Conservation (phyloP, 1,284 basidiomycete species). For the Heterobasidion irregulare region DNA sequence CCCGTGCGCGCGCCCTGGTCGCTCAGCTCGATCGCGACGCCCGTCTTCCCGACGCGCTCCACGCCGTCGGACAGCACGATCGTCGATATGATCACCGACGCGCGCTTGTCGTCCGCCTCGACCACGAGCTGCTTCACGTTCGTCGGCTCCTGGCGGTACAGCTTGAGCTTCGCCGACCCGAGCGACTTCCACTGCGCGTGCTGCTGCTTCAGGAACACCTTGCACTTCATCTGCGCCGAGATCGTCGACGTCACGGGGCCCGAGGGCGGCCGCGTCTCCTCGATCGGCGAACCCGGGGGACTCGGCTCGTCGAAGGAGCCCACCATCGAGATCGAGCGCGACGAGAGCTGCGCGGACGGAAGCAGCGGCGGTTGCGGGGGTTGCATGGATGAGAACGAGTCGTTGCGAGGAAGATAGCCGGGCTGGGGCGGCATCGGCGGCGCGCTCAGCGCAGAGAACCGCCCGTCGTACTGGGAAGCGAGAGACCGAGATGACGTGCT, state of each 20-base stretch:
- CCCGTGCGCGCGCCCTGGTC: conserved; percentile 89
- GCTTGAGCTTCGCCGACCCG: conserved; percentile 80
- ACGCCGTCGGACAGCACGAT: conserved; percentile 95
- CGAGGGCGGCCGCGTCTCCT: conserved; percentile 25
- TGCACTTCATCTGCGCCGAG: conserved; percentile 96
- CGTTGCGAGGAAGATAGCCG: conserved; percentile 21
- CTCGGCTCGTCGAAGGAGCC: conserved; percentile 51
- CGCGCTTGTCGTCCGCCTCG: conserved; percentile 76
- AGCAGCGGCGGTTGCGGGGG: conserved; percentile 45
- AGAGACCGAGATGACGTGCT: conserved; percentile 57
- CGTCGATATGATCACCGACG: conserved; percentile 83
- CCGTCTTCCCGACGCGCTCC: conserved; percentile 95
- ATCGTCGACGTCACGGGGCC: conserved; percentile 72
- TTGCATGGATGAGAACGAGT: conserved; percentile 27
- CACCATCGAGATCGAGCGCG: conserved; percentile 38
- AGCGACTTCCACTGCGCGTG: conserved; percentile 97
- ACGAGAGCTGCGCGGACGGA: conserved; percentile 51
- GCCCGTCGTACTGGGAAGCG: conserved; percentile 40
- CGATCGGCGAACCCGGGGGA: conserved; percentile 10
- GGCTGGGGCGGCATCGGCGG: conserved; percentile 5
- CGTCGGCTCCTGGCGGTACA: conserved; percentile 79
- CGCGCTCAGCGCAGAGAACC: conserved; percentile 8
- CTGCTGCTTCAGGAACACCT: conserved; percentile 92
- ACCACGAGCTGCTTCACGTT: conserved; percentile 96
- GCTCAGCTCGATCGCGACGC: conserved; percentile 93